Conservation (phyloP, 2,329 filamentous ascomycete species). For the Neurospora sp. region DNA sequence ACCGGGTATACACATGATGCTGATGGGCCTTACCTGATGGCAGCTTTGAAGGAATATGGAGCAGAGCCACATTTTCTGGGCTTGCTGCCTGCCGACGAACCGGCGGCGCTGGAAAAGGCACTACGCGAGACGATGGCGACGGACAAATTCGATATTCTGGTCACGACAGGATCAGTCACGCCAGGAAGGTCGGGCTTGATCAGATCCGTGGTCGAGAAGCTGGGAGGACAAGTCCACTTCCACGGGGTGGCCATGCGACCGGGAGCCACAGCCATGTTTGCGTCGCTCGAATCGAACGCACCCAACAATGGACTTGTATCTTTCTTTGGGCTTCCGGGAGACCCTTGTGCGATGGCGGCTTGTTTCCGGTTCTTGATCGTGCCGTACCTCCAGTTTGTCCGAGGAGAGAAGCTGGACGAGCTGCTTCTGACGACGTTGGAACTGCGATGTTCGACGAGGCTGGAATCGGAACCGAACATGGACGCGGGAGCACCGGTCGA, state of each 20-base stretch:
- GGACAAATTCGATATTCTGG: background rate
- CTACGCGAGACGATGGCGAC: background rate
- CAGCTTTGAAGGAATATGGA: background rate
- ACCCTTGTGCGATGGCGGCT: background rate
- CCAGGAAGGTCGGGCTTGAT: background rate
- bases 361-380: background rate
- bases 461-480: background rate
- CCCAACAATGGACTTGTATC: background rate
- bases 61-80: background rate
- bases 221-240: background rate
- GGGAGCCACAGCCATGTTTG: background rate
- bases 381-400: background rate
- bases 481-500: background rate
- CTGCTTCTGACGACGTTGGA: background rate
- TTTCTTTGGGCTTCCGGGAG: background rate
- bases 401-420: background rate
- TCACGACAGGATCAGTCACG: background rate
- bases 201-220: background rate
- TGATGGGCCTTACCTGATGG: background rate
- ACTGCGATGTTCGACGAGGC: background rate
- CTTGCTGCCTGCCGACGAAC: background rate
- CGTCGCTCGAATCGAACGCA: background rate
- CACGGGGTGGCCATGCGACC: background rate
- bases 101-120: background rate
- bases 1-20: background rate